phyloP scores from a whole-genome alignment of 1,284 basidiomycete genomes.

The Fomitiporia mediterranea region DNA sequence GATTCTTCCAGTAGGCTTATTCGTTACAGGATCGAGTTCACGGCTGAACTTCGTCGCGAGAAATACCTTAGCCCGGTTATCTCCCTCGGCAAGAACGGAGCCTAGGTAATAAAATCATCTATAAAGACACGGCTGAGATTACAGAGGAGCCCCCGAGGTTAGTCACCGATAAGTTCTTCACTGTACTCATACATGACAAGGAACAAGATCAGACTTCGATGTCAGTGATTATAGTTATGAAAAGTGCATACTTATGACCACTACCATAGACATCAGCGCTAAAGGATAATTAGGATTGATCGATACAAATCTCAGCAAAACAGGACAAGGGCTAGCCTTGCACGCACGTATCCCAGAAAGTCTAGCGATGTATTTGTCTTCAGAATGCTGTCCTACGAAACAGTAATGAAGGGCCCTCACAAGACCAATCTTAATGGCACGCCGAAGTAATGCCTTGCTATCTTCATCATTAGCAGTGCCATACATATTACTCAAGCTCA shows the following conservation, averaged over 20 bases:
- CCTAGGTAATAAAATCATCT: conserved; percentile 4
- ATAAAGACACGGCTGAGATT: neutral
- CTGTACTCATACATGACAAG: conserved; percentile 1
- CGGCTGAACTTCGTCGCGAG: conserved; percentile 24
- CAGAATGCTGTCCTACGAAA: neutral
- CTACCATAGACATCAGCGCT: conserved; percentile 20
- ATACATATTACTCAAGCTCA: conserved; percentile 19
- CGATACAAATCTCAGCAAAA: neutral
- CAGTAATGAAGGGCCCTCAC: neutral
- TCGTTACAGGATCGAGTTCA: conserved; percentile 10
- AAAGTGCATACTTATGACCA: conserved; percentile 18
- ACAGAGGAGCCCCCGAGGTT: neutral
- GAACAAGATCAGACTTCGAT: neutral
- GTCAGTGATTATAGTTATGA: neutral
- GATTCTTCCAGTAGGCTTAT: conserved; percentile 8
- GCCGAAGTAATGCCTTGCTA: conserved; percentile 17
- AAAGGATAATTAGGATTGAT: neutral
- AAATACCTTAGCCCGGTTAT: conserved; percentile 23
- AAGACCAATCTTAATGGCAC: conserved; percentile 18
- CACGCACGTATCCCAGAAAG: conserved; percentile 21
- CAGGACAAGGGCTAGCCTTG: neutral
- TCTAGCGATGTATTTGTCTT: neutral
- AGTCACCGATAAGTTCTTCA: conserved; percentile 18
- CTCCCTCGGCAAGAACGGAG: conserved; percentile 16
- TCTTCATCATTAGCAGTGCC: conserved; percentile 18